Percentiles rank a stretch among this genome's conserved stretches.
phyloP scores from a whole-genome alignment of 1,284 basidiomycete genomes.

The Ganoderma sinense region DNA sequence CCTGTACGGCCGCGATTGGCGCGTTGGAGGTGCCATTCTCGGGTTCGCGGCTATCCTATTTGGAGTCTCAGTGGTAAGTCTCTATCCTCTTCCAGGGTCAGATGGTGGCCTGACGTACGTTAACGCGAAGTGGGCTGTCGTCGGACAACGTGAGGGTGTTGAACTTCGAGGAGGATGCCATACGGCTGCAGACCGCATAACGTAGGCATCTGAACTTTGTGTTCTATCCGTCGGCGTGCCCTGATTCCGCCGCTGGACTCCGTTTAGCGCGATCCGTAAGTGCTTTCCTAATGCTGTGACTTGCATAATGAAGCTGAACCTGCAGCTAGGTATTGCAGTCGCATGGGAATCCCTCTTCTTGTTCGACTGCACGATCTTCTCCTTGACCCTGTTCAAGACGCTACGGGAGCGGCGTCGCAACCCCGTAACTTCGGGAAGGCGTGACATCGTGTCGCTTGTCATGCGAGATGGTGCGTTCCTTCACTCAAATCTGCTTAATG shows the following conservation, averaged over 20 bases:
- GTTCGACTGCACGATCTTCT: constrained; percentile 40
- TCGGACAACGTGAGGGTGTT: constrained; percentile 31
- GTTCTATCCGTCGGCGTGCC: neutral
- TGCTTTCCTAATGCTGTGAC: constrained; percentile 3
- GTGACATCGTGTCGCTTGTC: constrained; percentile 36
- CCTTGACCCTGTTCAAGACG: constrained; percentile 40
- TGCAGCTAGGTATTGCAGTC: constrained; percentile 35
- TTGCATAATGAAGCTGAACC: neutral
- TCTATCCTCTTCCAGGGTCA: neutral
- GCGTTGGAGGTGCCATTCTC: constrained; percentile 30
- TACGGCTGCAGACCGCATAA: constrained; percentile 28
- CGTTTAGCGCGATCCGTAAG: constrained; percentile 32
- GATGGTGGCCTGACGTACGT: neutral
- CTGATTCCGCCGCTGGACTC: constrained; percentile 1
- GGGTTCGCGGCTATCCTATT: constrained; percentile 25
- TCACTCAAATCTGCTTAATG: neutral
- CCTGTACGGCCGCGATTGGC: constrained; percentile 35
- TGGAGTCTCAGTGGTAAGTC: constrained; percentile 34
- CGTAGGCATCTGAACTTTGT: constrained; percentile 25
- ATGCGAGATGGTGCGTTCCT: constrained; percentile 37
- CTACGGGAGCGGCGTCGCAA: constrained; percentile 24
- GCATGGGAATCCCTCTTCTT: constrained; percentile 42
- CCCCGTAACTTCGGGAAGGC: constrained; percentile 19
- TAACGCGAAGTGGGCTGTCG: constrained; percentile 32
- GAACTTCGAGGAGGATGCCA: constrained; percentile 37